Base-by-base conservation (phyloP, 176 grass and related monocot genomes). In the Areca catechu region DNA sequence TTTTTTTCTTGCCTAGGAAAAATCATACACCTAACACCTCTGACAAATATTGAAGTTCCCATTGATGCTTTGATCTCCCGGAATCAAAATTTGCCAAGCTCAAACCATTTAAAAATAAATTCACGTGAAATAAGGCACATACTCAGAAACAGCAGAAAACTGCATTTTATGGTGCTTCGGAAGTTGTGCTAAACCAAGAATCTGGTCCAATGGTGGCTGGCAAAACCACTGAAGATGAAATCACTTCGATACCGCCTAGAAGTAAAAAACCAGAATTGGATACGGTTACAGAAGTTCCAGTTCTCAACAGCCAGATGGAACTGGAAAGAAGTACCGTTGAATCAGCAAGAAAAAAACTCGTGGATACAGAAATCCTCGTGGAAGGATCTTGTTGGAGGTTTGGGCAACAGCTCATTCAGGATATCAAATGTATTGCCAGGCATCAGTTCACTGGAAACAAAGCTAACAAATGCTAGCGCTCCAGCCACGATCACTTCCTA, bases 321-420 rank as follows among this genome's bases (percentile, higher is more conserved):
- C 57, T 51, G 50, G 64, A 24, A 50, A 9, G 17, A 28, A 15
- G 5, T 70, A 20, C 58, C 56, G 28, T 21, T 73, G 61, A 66
- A 72, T 67, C 80, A 60, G 67, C 67, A 70, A 86, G 68, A 49
- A 67, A 67, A 67, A 2, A 70, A 62, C 0, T 52, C 68, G 12
- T 98, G 93, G 93, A 82, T 79, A 72, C 93, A 98, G 70, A 98
- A 98, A 72, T 92, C 81, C 51, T 68, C 93, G 25, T 98, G 93
- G 88, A 92, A 67, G 50, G 76, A 85, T 52, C 81, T 98, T 65
- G 80, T 92, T 18, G 88, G 84, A 56, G 70, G 63, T 24, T 64
- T 69, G 47, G 60, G 70, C 24, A 63, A 20, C 43, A 60, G 52
- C 68, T 71, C 85, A 79, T 92, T 98, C 66, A 89, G 81, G 34